Evolutionary conservation across 2,329 filamentous ascomycete species (phyloP).

Genomic region (Cordyceps javanica): DNA sequence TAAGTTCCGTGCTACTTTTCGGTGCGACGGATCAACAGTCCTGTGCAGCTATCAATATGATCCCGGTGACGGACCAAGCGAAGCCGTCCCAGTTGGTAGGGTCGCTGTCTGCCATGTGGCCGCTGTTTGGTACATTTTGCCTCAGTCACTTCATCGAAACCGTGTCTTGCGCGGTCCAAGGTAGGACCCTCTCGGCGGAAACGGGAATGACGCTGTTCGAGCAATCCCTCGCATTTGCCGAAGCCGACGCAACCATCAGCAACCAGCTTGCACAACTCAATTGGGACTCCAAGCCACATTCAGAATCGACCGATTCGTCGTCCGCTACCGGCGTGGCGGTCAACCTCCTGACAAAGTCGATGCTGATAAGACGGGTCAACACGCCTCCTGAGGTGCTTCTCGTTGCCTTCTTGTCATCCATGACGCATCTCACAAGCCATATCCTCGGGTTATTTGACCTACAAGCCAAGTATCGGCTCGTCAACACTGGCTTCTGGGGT

Average conservation of each 20-base stretch:
- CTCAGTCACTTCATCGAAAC: slow-evolving; percentile 86
- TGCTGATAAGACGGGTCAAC: slow-evolving; percentile 75
- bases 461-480: slow-evolving; percentile 71
- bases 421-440: slow-evolving; percentile 84
- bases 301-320: slow-evolving; percentile 14
- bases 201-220: slow-evolving; percentile 96
- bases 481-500: slow-evolving; percentile 87
- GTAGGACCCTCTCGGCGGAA: slow-evolving; percentile 71
- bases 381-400: slow-evolving; percentile 84
- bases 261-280: slow-evolving; percentile 69
- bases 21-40: slow-evolving; percentile 69
- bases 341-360: slow-evolving; percentile 51
- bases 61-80: slow-evolving; percentile 14
- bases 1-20: slow-evolving; percentile 67
- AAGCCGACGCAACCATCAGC: slow-evolving; percentile 83
- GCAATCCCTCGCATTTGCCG: slow-evolving; percentile 90
- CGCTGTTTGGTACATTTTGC: slow-evolving; percentile 63
- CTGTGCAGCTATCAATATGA: slow-evolving; percentile 70
- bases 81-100: slow-evolving; percentile 52
- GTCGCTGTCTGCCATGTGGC: slow-evolving; percentile 72
- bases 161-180: slow-evolving; percentile 80
- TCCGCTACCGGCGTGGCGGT: slow-evolving; percentile 18
- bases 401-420: slow-evolving; percentile 78
- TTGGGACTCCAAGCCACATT: slow-evolving; percentile 34
- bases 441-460: slow-evolving; percentile 72